These are phyloP conservation scores for Didymella exigua DNA, from an alignment of 2,329 filamentous ascomycete species.

Conservation along the genomic window DNA sequence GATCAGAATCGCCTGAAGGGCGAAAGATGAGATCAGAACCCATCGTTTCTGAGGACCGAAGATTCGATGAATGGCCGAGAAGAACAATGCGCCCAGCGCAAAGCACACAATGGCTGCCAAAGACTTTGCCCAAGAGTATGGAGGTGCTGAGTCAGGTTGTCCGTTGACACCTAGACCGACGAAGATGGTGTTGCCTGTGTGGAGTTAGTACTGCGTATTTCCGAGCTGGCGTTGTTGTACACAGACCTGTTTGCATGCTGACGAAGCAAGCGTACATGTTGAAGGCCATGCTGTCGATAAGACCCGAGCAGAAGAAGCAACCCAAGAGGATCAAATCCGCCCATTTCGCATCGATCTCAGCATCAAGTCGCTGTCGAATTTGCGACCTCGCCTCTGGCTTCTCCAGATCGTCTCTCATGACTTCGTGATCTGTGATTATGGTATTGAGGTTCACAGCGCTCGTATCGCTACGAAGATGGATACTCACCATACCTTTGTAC, in stretches of 20 bases:
- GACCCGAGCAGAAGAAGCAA: conserved; percentile 54
- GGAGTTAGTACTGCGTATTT: neutral
- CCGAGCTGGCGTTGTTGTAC: neutral
- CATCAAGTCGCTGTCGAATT: conserved; percentile 14
- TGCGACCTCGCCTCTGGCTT: conserved; percentile 10
- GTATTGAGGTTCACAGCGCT: neutral
- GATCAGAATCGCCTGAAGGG: conserved; percentile 58
- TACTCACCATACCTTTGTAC: conserved; percentile 4
- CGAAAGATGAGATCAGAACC: conserved; percentile 57
- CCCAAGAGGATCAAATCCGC: conserved; percentile 45
- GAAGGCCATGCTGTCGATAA: conserved; percentile 56
- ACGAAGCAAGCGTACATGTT: conserved; percentile 58
- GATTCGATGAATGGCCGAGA: conserved; percentile 62
- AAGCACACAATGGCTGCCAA: conserved; percentile 56
- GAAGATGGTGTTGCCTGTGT: conserved; percentile 66
- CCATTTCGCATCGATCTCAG: conserved; percentile 21
- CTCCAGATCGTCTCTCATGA: neutral
- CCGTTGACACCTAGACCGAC: conserved; percentile 63
- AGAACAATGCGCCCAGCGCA: conserved; percentile 50
- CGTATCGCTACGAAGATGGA: neutral
- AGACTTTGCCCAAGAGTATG: conserved; percentile 31
- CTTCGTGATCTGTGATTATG: conserved; percentile 1
- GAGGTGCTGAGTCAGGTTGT: conserved; percentile 55
- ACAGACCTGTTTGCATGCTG: conserved; percentile 58
- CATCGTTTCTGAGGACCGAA: conserved; percentile 58